Conservation (phyloP, 1,284 basidiomycete genomes). For the Mycena sp. region DNA sequence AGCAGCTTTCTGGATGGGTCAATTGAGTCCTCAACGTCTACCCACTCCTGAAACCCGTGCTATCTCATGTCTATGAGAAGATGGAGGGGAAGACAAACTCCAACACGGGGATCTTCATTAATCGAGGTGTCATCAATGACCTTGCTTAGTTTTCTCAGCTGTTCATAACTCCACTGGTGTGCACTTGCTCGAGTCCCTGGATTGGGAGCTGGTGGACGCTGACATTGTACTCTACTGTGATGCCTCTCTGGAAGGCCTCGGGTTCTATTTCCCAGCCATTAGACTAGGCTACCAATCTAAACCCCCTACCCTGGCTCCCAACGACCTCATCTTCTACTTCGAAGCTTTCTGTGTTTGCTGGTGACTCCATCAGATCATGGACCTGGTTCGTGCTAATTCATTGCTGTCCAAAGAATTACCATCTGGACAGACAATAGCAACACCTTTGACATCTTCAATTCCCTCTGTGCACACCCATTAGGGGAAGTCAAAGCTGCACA, state of each 20-base stretch:
- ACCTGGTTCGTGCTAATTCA: not conserved
- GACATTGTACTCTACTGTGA: not conserved
- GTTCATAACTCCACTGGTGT: not conserved
- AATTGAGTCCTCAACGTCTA: too few species aligned
- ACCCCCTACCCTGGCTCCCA: not conserved
- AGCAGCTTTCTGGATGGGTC: too few species aligned
- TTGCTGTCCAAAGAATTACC: not conserved
- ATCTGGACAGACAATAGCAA: constrained; percentile 27
- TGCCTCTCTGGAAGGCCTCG: not conserved
- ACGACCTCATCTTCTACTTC: not conserved
- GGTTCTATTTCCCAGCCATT: not conserved
- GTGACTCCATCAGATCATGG: not conserved
- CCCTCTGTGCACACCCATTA: too few species aligned
- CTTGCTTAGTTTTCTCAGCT: not conserved
- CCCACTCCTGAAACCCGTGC: too few species aligned
- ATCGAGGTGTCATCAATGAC: not conserved
- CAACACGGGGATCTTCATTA: not conserved
- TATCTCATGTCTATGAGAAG: too few species aligned
- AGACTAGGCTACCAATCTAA: not conserved
- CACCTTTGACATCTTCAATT: constrained; percentile 27
- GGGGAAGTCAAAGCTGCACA: too few species aligned
- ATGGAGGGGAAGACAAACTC: not conserved
- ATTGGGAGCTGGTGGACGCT: not conserved
- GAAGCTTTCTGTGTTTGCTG: constrained; percentile 2
- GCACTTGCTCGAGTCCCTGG: not conserved